Evolutionary conservation across 176 grass and related monocot genomes (phyloP).

Genomic region (Hordeum vulgare): MorexV3_pseudomolecules_assembly NC_058521.1:376623380-376623879

Average conservation of each 20-base stretch:
- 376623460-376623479: background rate
- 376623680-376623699: background rate
- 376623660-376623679: background rate
- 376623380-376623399: slow-evolving; percentile 1
- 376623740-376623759: background rate
- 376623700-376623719: background rate
- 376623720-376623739: too few relatives aligned
- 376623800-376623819: background rate
- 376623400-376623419: background rate
- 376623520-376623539: background rate
- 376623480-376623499: background rate
- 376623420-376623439: background rate
- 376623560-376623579: background rate
- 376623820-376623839: background rate
- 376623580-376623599: background rate
- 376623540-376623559: too few relatives aligned
- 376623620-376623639: background rate
- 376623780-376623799: background rate
- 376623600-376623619: background rate
- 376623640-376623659: background rate
- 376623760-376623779: background rate
- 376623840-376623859: background rate
- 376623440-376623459: background rate
- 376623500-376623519: background rate
- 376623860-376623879: background rate